These are phyloP conservation scores for Grosmannia huntii DNA, from an alignment of 2,329 filamentous ascomycete genomes.

Conservation along the genomic window DNA sequence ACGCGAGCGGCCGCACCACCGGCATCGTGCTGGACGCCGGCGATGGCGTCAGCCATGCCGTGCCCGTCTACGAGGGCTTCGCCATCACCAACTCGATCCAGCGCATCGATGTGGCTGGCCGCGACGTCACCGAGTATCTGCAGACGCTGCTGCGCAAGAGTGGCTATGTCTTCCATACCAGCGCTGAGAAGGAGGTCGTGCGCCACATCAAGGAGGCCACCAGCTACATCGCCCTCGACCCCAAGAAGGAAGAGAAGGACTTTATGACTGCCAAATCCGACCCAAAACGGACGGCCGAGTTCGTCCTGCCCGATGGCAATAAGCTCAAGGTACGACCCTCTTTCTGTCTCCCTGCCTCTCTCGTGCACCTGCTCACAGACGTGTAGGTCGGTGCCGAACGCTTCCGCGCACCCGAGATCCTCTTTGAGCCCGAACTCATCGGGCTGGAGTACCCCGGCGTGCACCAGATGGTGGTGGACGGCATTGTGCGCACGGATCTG, in stretches of 20 bases:
- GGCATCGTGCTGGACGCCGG: slow-evolving; percentile 92
- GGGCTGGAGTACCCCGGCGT: slow-evolving; percentile 93
- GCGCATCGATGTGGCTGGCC: slow-evolving; percentile 87
- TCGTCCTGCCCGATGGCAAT: slow-evolving; percentile 81
- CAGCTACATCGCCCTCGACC: slow-evolving; percentile 81
- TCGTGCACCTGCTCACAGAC: slow-evolving; percentile 25
- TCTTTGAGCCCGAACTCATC: slow-evolving; percentile 96
- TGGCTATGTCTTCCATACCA: slow-evolving; percentile 92
- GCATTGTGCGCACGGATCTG: slow-evolving; percentile 89
- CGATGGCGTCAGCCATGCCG: slow-evolving; percentile 92
- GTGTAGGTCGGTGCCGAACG: slow-evolving; percentile 69
- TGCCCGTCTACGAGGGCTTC: slow-evolving; percentile 96
- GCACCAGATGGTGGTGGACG: slow-evolving; percentile 94
- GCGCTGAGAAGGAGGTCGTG: slow-evolving; percentile 98
- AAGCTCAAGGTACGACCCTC: slow-evolving; percentile 60
- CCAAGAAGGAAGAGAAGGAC: slow-evolving; percentile 90
- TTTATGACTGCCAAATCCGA: slow-evolving; percentile 74
- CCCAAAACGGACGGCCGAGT: slow-evolving; percentile 70
- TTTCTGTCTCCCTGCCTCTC: neutral
- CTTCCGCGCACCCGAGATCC: slow-evolving; percentile 90
- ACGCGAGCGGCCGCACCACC: slow-evolving; percentile 89
- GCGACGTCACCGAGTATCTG: slow-evolving; percentile 92
- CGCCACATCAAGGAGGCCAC: slow-evolving; percentile 92
- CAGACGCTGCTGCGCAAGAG: slow-evolving; percentile 84
- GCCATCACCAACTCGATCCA: slow-evolving; percentile 92